phyloP scores from a whole-genome alignment of 2,329 filamentous ascomycete species.

The Karstenula rhodostoma region DNA sequence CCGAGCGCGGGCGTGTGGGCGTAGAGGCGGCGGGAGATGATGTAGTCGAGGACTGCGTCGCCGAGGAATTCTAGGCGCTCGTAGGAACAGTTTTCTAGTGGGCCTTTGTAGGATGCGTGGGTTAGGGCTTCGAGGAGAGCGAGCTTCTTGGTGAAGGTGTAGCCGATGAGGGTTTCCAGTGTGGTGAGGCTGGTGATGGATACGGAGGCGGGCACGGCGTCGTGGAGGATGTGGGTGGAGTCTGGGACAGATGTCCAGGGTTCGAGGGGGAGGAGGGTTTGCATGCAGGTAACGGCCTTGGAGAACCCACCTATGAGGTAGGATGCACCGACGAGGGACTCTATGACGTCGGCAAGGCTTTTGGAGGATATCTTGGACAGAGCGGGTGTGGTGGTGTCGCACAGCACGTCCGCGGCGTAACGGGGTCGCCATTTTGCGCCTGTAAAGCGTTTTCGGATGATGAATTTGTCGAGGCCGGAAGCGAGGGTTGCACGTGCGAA shows the following conservation, averaged over 20 bases:
- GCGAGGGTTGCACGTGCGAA: conserved; percentile 71
- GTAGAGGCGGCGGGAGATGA: conserved; percentile 73
- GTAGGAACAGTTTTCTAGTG: conserved; percentile 59
- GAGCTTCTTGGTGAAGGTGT: conserved; percentile 71
- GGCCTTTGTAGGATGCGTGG: conserved; percentile 68
- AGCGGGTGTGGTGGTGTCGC: conserved; percentile 14
- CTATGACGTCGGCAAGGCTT: conserved; percentile 84
- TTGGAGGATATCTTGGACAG: conserved; percentile 72
- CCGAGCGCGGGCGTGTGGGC: conserved; percentile 56
- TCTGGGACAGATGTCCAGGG: conserved; percentile 44
- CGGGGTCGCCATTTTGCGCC: conserved; percentile 75
- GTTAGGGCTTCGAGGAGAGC: conserved; percentile 83
- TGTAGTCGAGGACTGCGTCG: conserved; percentile 81
- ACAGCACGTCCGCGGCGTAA: conserved; percentile 60
- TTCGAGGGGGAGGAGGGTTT: conserved; percentile 69
- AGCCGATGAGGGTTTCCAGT: conserved; percentile 73
- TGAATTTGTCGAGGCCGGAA: conserved; percentile 73
- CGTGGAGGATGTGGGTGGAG: conserved; percentile 37
- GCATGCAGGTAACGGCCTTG: conserved; percentile 70
- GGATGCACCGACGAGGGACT: conserved; percentile 81
- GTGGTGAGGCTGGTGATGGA: conserved; percentile 33
- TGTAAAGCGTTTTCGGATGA: conserved; percentile 73
- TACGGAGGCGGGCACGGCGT: conserved; percentile 25
- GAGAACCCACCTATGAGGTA: conserved; percentile 72
- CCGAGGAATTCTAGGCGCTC: conserved; percentile 89